Base-by-base conservation (phyloP, 805 yeast species). In the Yarrowia alimentaria region DNA sequence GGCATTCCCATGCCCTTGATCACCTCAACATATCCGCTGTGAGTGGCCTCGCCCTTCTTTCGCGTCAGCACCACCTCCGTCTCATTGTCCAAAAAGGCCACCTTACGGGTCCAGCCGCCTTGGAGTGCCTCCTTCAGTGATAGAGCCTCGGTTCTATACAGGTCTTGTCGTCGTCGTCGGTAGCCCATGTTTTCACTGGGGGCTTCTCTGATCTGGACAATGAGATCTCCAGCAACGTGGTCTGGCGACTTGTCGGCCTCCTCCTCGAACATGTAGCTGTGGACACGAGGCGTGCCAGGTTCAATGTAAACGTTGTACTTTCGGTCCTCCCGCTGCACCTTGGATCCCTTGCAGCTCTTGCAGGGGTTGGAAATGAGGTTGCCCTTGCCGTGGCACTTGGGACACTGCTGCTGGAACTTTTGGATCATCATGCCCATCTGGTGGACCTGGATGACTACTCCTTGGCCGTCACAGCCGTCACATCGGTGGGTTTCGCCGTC, bases 361-460 rank as follows among this genome's bases (percentile, higher is more conserved):
- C 99, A 93, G 34, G 74, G 73, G 56, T 83, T 71, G 38, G 75
- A 70, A 31, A 87, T 82, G 6, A 73, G 67, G 51, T 78, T 70
- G 10, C 99, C 99, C 34, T 73, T 69, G 26, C 98, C 98, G 9
- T 70, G 68, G 73, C 99, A 93, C 47, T 70, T 68, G 50, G 84
- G 88, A 74, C 99, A 93, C 3, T 75, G 73, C 34, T 80, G 76
- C 64, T 86, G 91, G 58, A 90, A 74, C 55, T 82, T 85, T 67
- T 93, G 98, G 55, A 86, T 70, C 88, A 93, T 86, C 6, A 90
- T 90, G 0, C 87, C 97, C 57, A 91, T 67, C 64, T 90, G 95
- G 54, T 83, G 73, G 43, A 79, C 74, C 51, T 82, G 76, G 6
- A 81, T 63, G 29, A 77, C 66, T 17, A 82, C 72, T 20, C 99